These are phyloP conservation scores for Fusarium secorum DNA, from an alignment of 2,329 filamentous ascomycete genomes.

Conservation along the genomic window DNA sequence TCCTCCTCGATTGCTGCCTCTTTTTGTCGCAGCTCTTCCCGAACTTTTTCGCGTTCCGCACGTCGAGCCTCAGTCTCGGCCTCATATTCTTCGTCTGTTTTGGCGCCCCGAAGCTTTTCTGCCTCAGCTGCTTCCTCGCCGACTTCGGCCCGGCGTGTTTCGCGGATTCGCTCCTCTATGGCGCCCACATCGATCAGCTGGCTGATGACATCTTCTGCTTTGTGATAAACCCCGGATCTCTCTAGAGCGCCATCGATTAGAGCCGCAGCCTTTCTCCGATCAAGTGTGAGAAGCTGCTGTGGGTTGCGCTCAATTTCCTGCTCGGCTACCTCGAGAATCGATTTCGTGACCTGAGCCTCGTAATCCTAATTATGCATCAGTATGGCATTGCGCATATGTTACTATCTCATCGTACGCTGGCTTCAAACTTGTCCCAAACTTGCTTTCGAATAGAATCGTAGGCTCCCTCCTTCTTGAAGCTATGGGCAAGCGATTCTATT, in stretches of 20 bases:
- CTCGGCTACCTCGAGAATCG: conserved; percentile 74
- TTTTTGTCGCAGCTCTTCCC: conserved; percentile 66
- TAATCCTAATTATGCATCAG: conserved; percentile 62
- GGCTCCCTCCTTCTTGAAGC: conserved; percentile 86
- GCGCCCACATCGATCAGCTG: conserved; percentile 71
- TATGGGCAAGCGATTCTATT: conserved; percentile 79
- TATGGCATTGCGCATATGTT: conserved; percentile 31
- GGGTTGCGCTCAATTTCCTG: conserved; percentile 79
- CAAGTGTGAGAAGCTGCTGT: conserved; percentile 73
- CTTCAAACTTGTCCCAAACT: conserved; percentile 77
- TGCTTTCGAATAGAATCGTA: conserved; percentile 82
- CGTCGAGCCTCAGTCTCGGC: conserved; percentile 69
- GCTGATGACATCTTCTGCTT: conserved; percentile 72
- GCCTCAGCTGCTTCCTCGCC: conserved; percentile 72
- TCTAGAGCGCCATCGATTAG: conserved; percentile 82
- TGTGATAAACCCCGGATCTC: conserved; percentile 77
- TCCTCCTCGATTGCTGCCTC: conserved; percentile 69
- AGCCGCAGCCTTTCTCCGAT: conserved; percentile 75
- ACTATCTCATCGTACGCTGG: conserved; percentile 61
- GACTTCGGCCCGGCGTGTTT: conserved; percentile 71
- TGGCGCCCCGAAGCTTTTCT: conserved; percentile 71
- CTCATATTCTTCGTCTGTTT: conserved; percentile 78
- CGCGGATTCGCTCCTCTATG: conserved; percentile 74
- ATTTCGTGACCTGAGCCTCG: conserved; percentile 70
- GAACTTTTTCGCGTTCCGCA: conserved; percentile 66